These are phyloP conservation scores for Xylaria sp. DNA, from an alignment of 2,329 filamentous ascomycete species.

Conservation along the genomic window DNA sequence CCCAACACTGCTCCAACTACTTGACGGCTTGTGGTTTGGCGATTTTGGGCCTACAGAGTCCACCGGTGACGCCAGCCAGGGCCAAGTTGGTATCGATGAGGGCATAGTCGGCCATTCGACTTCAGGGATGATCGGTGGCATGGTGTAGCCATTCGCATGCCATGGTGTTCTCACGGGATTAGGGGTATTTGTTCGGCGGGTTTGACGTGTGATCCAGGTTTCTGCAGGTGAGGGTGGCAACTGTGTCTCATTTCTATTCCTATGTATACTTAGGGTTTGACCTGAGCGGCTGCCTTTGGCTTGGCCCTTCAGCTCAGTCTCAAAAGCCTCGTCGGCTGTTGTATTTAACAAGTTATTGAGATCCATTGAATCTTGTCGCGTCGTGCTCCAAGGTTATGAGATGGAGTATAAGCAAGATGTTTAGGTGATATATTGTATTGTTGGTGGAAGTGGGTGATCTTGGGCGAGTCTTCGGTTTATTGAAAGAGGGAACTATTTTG, in stretches of 20 bases:
- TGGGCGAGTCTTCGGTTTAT: no score
- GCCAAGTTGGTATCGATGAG: not conserved
- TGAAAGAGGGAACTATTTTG: no score
- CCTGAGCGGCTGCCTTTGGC: constrained; percentile 22
- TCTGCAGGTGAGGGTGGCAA: constrained; percentile 35
- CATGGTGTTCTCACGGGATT: constrained; percentile 53
- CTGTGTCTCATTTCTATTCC: no score
- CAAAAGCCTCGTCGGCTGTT: constrained; percentile 36
- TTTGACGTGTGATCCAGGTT: constrained; percentile 30
- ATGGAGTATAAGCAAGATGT: no score
- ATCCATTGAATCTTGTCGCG: constrained; percentile 46
- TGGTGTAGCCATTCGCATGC: constrained; percentile 57
- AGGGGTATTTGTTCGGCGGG: constrained; percentile 40
- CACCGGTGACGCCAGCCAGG: constrained; percentile 22
- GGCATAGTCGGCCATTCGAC: not conserved
- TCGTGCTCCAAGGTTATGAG: no score
- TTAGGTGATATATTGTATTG: no score
- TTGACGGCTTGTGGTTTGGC: constrained; percentile 52
- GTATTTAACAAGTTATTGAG: constrained; percentile 50
- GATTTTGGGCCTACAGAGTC: constrained; percentile 43
- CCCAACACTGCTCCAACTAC: constrained; percentile 59
- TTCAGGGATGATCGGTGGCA: constrained; percentile 42
- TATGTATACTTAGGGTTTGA: no score
- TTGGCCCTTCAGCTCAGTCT: constrained; percentile 19
- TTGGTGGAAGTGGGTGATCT: no score